A percentile compares a stretch with the other conserved stretches of the same genome.
These are phyloP conservation scores for Fusarium sp. DNA, from an alignment of 2,329 filamentous ascomycete species.

Conservation along the genomic window DNA sequence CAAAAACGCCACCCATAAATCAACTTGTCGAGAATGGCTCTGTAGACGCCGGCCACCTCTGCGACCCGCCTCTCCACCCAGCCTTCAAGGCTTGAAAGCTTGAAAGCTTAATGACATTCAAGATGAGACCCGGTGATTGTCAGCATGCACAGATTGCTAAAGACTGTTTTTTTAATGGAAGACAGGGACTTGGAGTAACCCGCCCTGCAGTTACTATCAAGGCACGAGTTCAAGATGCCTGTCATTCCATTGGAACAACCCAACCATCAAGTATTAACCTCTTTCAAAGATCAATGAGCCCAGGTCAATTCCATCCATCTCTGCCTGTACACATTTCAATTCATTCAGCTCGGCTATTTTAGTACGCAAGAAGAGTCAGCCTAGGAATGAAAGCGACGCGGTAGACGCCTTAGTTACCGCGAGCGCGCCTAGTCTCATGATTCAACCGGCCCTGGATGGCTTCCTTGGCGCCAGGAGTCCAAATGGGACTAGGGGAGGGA, in stretches of 20 bases:
- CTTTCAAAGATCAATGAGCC: neutral
- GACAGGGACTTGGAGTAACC: neutral
- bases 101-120: neutral
- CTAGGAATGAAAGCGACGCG: neutral
- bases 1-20: constrained; percentile 9
- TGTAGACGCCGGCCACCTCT: constrained; percentile 30
- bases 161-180: neutral
- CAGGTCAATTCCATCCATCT: neutral
- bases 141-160: neutral
- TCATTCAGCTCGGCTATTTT: neutral
- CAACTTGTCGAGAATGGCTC: constrained; percentile 2
- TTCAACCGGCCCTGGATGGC: neutral
- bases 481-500: neutral
- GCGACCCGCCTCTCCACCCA: constrained; percentile 11
- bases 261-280: neutral
- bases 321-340: no score
- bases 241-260: neutral
- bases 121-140: neutral
- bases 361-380: neutral
- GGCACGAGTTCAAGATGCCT: neutral
- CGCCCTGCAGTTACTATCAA: no score
- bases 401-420: constrained; percentile 1
- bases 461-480: neutral
- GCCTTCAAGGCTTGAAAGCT: neutral
- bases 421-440: constrained; percentile 1